Evolutionary conservation across 441 rosid species (phyloP).

Genomic region (Codiaeum variegatum): DNA sequence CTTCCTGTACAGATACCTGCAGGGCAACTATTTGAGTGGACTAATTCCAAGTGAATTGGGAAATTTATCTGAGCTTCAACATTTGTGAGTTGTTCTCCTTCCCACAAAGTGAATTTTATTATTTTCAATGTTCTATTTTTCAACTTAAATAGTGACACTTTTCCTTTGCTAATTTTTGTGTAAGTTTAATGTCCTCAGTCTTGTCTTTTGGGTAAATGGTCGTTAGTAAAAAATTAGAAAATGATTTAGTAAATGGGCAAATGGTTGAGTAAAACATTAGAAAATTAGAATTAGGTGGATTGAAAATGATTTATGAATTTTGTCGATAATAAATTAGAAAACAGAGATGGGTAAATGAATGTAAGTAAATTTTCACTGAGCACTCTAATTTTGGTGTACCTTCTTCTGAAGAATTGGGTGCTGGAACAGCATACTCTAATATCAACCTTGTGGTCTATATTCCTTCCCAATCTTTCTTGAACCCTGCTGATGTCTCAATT

Average conservation of each 20-base stretch:
- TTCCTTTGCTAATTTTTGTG: conserved; percentile 3
- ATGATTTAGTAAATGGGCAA: too few species aligned
- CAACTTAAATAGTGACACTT: not conserved
- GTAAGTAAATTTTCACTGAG: not conserved
- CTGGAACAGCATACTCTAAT: not conserved
- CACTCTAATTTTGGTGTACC: not conserved
- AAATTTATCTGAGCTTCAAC: conserved; percentile 57
- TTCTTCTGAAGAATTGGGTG: not conserved
- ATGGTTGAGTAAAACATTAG: too few species aligned
- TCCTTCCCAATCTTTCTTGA: not conserved
- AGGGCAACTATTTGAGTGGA: conserved; percentile 83
- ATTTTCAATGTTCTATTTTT: not conserved
- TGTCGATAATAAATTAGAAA: not conserved
- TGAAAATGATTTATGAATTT: not conserved
- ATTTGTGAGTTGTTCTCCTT: conserved; percentile 55
- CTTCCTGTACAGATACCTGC: conserved; percentile 65
- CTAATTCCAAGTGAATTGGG: conserved; percentile 80
- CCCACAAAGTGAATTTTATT: conserved; percentile 11
- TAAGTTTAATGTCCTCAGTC: not conserved
- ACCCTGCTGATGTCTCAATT: not conserved
- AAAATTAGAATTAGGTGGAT: too few species aligned
- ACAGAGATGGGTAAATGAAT: not conserved
- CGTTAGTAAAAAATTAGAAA: too few species aligned
- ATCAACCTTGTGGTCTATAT: not conserved
- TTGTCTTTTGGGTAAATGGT: too few species aligned